Evolutionary conservation across 2,329 filamentous ascomycete species (phyloP).

Genomic region (Colletotrichum viniferum): DNA sequence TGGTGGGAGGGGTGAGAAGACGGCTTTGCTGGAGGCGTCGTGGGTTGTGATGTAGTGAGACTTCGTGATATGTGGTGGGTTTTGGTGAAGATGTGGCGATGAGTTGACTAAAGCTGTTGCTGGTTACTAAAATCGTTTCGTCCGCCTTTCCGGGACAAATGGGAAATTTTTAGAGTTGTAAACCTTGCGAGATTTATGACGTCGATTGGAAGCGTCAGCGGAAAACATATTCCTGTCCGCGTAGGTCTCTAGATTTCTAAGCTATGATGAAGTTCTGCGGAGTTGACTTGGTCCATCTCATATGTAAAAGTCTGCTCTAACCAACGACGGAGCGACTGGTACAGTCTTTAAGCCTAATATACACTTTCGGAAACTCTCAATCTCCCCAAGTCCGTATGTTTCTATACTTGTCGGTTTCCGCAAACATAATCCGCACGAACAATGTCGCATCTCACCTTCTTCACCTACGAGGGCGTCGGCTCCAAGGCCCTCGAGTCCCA

Average conservation of each 20-base stretch:
- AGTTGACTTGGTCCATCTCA: not conserved
- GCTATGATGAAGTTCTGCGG: not conserved
- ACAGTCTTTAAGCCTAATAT: no score
- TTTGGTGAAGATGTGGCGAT: rapidly evolving
- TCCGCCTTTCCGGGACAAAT: no score
- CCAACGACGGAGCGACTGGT: no score
- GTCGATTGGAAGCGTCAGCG: not conserved
- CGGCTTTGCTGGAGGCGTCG: not conserved
- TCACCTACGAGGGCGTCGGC: not conserved
- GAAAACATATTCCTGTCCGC: not conserved
- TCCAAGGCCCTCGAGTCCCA: not conserved
- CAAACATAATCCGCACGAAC: no score
- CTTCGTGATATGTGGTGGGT: not conserved
- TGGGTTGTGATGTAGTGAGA: not conserved
- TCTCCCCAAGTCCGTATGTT: no score
- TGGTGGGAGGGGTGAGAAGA: not conserved
- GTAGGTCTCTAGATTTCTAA: not conserved
- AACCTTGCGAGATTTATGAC: not conserved
- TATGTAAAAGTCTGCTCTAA: not conserved
- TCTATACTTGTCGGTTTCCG: no score
- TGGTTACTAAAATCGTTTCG: no score
- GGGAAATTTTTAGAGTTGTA: rapidly evolving
- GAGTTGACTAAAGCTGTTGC: not conserved
- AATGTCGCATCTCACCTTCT: not conserved
- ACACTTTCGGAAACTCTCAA: no score